Conservation (phyloP, 2,329 filamentous ascomycete genomes). For the Rosellinia necatrix region DNA sequence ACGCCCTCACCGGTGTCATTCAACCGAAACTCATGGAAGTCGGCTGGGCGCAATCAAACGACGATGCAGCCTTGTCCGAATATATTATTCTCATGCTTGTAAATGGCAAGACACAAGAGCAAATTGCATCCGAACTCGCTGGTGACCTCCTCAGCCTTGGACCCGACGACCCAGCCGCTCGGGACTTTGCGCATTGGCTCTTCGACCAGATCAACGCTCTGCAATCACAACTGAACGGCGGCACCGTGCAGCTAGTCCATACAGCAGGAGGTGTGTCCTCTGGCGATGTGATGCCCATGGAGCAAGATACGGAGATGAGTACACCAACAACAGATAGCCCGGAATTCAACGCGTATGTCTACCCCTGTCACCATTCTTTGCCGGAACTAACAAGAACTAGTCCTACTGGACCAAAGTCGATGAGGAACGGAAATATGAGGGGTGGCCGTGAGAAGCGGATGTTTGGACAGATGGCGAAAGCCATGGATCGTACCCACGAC, state of each 20-base stretch:
- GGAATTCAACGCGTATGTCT: conserved; percentile 64
- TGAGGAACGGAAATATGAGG: conserved; percentile 67
- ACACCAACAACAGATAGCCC: conserved; percentile 52
- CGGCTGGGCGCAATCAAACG: conserved; percentile 80
- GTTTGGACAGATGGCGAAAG: conserved; percentile 81
- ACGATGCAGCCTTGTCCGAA: conserved; percentile 79
- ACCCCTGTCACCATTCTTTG: neutral
- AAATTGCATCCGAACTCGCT: conserved; percentile 86
- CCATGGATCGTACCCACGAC: conserved; percentile 78
- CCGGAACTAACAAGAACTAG: conserved; percentile 58
- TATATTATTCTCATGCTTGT: conserved; percentile 98
- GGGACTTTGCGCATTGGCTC: conserved; percentile 89
- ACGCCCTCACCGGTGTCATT: conserved; percentile 80
- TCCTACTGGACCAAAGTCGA: conserved; percentile 91
- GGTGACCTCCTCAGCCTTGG: conserved; percentile 82
- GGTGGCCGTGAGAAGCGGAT: conserved; percentile 75
- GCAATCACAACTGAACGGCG: conserved; percentile 65
- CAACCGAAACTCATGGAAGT: conserved; percentile 91
- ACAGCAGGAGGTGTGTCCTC: conserved; percentile 28
- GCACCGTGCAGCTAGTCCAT: conserved; percentile 39
- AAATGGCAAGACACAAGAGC: conserved; percentile 89
- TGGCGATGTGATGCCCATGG: conserved; percentile 41
- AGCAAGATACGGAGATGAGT: conserved; percentile 76
- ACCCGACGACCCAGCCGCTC: conserved; percentile 80
- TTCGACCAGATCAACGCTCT: conserved; percentile 80